Evolutionary conservation across 345 rosid genomes (phyloP).

Genomic region (Boechera stricta): DNA sequence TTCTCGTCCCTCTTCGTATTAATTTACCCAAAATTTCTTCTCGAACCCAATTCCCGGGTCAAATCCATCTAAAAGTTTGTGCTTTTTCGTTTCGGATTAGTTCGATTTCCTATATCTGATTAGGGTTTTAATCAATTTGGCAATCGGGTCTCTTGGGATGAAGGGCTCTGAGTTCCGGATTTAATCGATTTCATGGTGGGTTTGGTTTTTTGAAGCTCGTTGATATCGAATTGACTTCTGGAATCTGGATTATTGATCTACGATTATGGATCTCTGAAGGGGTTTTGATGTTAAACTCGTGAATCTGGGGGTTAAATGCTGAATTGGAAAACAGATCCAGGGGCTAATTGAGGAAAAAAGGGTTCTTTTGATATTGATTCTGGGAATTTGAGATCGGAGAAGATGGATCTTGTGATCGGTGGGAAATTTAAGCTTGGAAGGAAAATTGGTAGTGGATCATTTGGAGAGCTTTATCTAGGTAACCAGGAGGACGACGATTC

Average conservation of each 20-base stretch:
- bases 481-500: background rate
- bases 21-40: background rate
- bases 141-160: conserved; percentile 9
- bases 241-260: background rate
- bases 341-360: conserved; percentile 4
- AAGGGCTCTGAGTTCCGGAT: background rate
- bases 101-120: conserved; percentile 23
- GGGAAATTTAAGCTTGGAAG: conserved; percentile 85
- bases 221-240: conserved; percentile 27
- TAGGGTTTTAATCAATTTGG: conserved; percentile 35
- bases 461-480: conserved; percentile 89
- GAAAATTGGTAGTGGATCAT: conserved; percentile 92
- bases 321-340: conserved; percentile 30
- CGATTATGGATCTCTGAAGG: background rate
- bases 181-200: conserved; percentile 22
- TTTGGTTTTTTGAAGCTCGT: conserved; percentile 22
- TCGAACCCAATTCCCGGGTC: conserved; percentile 2
- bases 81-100: conserved; percentile 2
- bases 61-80: conserved; percentile 11
- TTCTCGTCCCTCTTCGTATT: conserved; percentile 25
- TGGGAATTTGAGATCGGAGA: conserved; percentile 23
- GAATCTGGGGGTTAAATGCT: conserved; percentile 34
- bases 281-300: conserved; percentile 13
- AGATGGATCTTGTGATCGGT: conserved; percentile 72
- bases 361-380: conserved; percentile 14